Percentiles rank a stretch among this genome's conserved stretches.
These are phyloP conservation scores for Hyaloscypha hepaticicola DNA, from an alignment of 495 filamentous ascomycete species.

Conservation along the genomic window DNA sequence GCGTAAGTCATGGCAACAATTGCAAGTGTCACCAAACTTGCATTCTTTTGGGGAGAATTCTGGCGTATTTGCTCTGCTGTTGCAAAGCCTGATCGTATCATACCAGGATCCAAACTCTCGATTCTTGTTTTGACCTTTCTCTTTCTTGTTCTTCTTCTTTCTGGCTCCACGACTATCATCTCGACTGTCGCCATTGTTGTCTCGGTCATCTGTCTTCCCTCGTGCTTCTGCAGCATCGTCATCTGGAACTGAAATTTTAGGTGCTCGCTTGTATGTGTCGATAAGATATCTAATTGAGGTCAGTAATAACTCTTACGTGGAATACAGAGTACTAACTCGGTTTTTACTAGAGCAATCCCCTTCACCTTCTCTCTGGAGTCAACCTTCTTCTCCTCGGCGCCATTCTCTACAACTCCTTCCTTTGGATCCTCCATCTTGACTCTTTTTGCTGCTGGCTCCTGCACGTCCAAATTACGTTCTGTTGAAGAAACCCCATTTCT, in stretches of 20 bases:
- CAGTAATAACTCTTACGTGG: not conserved
- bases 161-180: slow-evolving; percentile 15
- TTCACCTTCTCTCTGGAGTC: slow-evolving; percentile 45
- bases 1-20: slow-evolving; percentile 76
- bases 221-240: slow-evolving; percentile 66
- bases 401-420: not conserved
- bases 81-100: slow-evolving; percentile 77
- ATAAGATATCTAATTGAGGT: slow-evolving; percentile 23
- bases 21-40: slow-evolving; percentile 73
- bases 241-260: slow-evolving; percentile 25
- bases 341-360: slow-evolving; percentile 80
- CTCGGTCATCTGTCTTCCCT: slow-evolving; percentile 23
- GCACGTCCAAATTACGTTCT: slow-evolving; percentile 22
- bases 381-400: slow-evolving; percentile 12
- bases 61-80: slow-evolving; percentile 57
- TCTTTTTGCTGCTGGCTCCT: slow-evolving; percentile 57
- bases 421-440: slow-evolving; percentile 49
- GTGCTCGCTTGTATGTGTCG: slow-evolving; percentile 6
- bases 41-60: slow-evolving; percentile 78
- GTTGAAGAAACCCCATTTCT: slow-evolving; percentile 26
- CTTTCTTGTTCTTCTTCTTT: slow-evolving; percentile 62
- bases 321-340: slow-evolving; percentile 59
- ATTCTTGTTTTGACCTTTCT: slow-evolving; percentile 80
- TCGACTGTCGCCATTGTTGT: slow-evolving; percentile 22
- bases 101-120: slow-evolving; percentile 79